phyloP scores from a whole-genome alignment of 1,139 yeast species.

The Yamadazyma songkhlaensis region DNA sequence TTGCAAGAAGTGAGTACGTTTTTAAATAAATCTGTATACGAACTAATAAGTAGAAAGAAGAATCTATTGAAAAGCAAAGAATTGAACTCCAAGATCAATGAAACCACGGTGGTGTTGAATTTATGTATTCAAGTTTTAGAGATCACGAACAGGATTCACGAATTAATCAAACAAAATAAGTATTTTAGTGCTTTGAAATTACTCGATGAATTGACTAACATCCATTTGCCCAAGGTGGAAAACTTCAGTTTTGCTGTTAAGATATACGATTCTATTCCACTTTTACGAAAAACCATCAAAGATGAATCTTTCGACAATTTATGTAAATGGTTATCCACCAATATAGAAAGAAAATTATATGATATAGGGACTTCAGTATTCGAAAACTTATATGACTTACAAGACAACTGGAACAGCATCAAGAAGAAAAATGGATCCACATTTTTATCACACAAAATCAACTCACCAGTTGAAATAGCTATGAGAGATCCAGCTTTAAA shows the following conservation, averaged over 20 bases:
- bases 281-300: constrained; percentile 68
- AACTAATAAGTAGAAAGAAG: constrained; percentile 59
- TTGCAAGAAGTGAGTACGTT: constrained; percentile 50
- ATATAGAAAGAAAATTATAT: constrained; percentile 58
- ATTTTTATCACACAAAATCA: constrained; percentile 63
- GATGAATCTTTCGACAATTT: constrained; percentile 76
- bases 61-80: constrained; percentile 54
- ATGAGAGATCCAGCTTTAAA: constrained; percentile 54
- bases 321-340: constrained; percentile 65
- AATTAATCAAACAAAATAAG: constrained; percentile 67
- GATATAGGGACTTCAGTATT: constrained; percentile 61
- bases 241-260: constrained; percentile 74
- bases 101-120: constrained; percentile 58
- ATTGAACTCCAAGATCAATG: constrained; percentile 57
- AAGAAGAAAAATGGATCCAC: constrained; percentile 33
- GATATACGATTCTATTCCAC: constrained; percentile 74
- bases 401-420: constrained; percentile 52
- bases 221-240: constrained; percentile 69
- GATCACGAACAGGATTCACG: constrained; percentile 82
- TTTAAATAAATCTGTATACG: constrained; percentile 61
- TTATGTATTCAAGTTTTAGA: constrained; percentile 82
- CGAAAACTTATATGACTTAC: constrained; percentile 52
- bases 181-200: constrained; percentile 86
- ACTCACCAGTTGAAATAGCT: constrained; percentile 81
- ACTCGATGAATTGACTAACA: constrained; percentile 65